A percentile compares a stretch with the other conserved stretches of the same genome.
These are phyloP conservation scores for Penicillium sp. DNA, from an alignment of 2,329 filamentous ascomycete genomes.

Conservation along the genomic window DNA sequence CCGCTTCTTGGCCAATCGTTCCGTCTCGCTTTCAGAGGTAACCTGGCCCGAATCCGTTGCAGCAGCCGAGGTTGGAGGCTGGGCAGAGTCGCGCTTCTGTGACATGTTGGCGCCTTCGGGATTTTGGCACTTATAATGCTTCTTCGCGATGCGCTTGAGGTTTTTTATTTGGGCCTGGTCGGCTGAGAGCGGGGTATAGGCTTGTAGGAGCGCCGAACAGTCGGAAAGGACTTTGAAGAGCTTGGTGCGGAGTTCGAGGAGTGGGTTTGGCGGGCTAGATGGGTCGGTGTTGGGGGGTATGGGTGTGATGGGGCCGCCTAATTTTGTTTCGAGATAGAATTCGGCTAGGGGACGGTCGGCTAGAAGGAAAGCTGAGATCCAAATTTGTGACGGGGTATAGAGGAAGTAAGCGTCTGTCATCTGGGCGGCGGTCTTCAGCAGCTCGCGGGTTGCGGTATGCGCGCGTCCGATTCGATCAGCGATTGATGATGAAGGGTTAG, in stretches of 20 bases:
- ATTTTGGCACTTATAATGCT: conserved; percentile 54
- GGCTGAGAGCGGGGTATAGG: conserved; percentile 42
- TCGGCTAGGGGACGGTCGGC: conserved; percentile 63
- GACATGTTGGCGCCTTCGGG: conserved; percentile 51
- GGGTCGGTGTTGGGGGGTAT: conserved; percentile 9
- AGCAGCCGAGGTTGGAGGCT: conserved; percentile 23
- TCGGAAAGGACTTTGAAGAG: conserved; percentile 41
- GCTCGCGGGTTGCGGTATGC: conserved; percentile 72
- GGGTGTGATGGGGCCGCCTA: conserved; percentile 33
- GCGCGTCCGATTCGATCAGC: conserved; percentile 61
- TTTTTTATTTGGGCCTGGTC: conserved; percentile 48
- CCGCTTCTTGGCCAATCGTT: conserved; percentile 45
- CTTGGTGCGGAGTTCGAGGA: conserved; percentile 41
- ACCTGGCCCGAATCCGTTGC: conserved; percentile 27
- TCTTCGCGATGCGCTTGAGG: conserved; percentile 53
- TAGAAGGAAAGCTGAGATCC: conserved; percentile 78
- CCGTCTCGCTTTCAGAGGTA: conserved; percentile 41
- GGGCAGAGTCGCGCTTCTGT: conserved; percentile 47
- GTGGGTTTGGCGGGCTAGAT: conserved; percentile 22
- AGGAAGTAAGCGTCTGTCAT: conserved; percentile 97
- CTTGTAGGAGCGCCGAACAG: conserved; percentile 45
- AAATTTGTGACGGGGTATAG: conserved; percentile 92
- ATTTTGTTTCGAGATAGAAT: conserved; percentile 51
- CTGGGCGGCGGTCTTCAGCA: conserved; percentile 78
- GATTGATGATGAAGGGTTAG: conserved; percentile 34